Evolutionary conservation across 1,284 basidiomycete species (phyloP).

Genomic region (Phaffia rhodozyma): DNA sequence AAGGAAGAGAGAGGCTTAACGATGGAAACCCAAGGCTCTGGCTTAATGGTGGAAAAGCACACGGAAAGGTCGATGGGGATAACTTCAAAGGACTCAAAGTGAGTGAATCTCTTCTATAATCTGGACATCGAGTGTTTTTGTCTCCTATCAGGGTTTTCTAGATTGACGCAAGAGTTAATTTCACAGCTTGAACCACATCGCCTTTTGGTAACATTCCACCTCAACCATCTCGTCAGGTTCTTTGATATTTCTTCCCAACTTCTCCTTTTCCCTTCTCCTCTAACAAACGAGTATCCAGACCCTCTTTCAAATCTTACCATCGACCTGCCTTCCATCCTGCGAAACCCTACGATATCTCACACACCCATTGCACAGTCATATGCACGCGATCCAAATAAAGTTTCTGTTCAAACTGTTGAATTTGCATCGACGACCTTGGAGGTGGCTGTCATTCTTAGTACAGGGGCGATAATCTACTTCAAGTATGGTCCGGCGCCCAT

Average conservation of each 20-base stretch:
- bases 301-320: conserved; percentile 53
- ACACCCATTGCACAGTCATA: conserved; percentile 31
- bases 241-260: conserved; percentile 55
- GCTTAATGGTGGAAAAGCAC: conserved; percentile 31
- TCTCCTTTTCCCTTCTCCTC: conserved; percentile 40
- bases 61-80: neutral
- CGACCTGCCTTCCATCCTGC: conserved; percentile 42
- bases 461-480: conserved; percentile 56
- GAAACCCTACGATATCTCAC: conserved; percentile 29
- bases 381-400: conserved; percentile 30
- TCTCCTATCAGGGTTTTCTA: neutral
- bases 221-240: conserved; percentile 54
- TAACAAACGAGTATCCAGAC: conserved; percentile 47
- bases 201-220: conserved; percentile 53
- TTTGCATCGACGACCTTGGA: conserved; percentile 57
- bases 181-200: conserved; percentile 47
- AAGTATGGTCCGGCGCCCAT: conserved; percentile 37
- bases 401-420: conserved; percentile 44
- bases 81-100: conserved; percentile 1
- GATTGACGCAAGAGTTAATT: neutral
- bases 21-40: conserved; percentile 30
- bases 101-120: conserved; percentile 6
- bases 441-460: conserved; percentile 47
- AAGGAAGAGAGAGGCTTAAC: conserved; percentile 24
- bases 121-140: neutral